Percentiles rank a stretch among this genome's conserved stretches.
Evolutionary conservation across 2,329 filamentous ascomycete species (phyloP).

Genomic region (Xylariales sp.): DNA sequence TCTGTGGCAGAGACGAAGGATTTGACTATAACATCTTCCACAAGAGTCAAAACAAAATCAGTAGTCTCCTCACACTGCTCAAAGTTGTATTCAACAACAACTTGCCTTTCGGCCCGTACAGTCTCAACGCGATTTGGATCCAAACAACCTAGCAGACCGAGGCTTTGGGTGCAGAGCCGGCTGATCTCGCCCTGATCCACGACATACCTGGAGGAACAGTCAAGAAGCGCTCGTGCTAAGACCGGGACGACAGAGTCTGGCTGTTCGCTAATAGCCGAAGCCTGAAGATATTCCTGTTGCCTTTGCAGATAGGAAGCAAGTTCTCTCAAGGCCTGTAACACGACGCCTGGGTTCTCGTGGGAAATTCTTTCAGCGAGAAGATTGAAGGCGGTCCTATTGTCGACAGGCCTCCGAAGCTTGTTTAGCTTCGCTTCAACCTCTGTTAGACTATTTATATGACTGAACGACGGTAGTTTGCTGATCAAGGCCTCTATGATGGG

Average conservation of each 20-base stretch:
- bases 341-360: constrained; percentile 83
- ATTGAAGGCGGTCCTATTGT: constrained; percentile 61
- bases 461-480: constrained; percentile 73
- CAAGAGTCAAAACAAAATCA: constrained; percentile 78
- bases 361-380: constrained; percentile 69
- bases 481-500: constrained; percentile 61
- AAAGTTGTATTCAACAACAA: constrained; percentile 86
- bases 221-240: constrained; percentile 73
- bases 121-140: constrained; percentile 87
- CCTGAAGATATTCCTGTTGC: constrained; percentile 75
- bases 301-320: constrained; percentile 66
- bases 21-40: constrained; percentile 84
- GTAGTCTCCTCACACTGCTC: constrained; percentile 70
- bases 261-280: constrained; percentile 76
- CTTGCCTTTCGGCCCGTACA: constrained; percentile 71
- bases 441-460: constrained; percentile 62
- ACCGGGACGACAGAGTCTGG: constrained; percentile 69
- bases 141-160: constrained; percentile 85
- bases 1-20: constrained; percentile 89
- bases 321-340: constrained; percentile 75
- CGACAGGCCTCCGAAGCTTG: constrained; percentile 59
- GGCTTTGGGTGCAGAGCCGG: constrained; percentile 70
- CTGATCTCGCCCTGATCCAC: constrained; percentile 62
- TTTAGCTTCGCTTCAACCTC: constrained; percentile 64
- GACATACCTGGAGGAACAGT: constrained; percentile 79